Percentiles rank a stretch among this genome's conserved stretches.
Evolutionary conservation across 2,329 filamentous ascomycete species (phyloP).

Genomic region (Xylariales sp.): DNA sequence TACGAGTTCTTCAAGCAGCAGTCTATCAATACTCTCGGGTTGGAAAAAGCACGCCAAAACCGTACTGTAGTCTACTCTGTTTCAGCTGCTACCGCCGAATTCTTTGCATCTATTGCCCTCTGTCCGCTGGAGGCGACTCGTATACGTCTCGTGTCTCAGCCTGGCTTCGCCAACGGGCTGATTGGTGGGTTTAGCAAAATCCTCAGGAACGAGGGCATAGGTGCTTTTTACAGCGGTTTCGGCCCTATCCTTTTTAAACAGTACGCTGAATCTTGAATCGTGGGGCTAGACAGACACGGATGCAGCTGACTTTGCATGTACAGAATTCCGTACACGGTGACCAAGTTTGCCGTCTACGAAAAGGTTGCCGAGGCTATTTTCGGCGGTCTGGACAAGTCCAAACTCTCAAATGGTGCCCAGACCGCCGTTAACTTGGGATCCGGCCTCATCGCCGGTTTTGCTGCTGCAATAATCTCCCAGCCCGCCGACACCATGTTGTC

Average conservation of each 20-base stretch:
- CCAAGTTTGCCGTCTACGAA: slow-evolving; percentile 78
- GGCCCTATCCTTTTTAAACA: slow-evolving; percentile 69
- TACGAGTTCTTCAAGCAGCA: slow-evolving; percentile 82
- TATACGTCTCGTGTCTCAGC: slow-evolving; percentile 72
- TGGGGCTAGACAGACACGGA: neutral
- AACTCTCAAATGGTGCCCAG: slow-evolving; percentile 55
- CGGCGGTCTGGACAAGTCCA: slow-evolving; percentile 55
- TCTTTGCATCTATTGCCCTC: slow-evolving; percentile 61
- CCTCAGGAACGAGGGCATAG: slow-evolving; percentile 61
- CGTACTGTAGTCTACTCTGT: slow-evolving; percentile 64
- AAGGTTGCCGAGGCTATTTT: slow-evolving; percentile 66
- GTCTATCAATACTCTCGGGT: slow-evolving; percentile 63
- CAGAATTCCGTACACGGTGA: slow-evolving; percentile 74
- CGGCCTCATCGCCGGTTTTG: slow-evolving; percentile 72
- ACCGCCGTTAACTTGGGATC: slow-evolving; percentile 68
- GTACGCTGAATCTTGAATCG: slow-evolving; percentile 39
- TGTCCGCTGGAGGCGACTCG: slow-evolving; percentile 74
- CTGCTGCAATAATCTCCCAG: slow-evolving; percentile 69
- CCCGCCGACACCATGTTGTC: slow-evolving; percentile 75
- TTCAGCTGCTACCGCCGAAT: slow-evolving; percentile 46
- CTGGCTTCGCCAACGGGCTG: slow-evolving; percentile 64
- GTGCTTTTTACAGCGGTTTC: slow-evolving; percentile 73
- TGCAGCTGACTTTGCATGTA: slow-evolving; percentile 2
- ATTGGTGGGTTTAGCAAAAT: slow-evolving; percentile 67
- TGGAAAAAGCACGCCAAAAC: slow-evolving; percentile 61